Evolutionary conservation across 202 grass and related monocot genomes (phyloP).

Genomic region (Musa balbisiana): DNA sequence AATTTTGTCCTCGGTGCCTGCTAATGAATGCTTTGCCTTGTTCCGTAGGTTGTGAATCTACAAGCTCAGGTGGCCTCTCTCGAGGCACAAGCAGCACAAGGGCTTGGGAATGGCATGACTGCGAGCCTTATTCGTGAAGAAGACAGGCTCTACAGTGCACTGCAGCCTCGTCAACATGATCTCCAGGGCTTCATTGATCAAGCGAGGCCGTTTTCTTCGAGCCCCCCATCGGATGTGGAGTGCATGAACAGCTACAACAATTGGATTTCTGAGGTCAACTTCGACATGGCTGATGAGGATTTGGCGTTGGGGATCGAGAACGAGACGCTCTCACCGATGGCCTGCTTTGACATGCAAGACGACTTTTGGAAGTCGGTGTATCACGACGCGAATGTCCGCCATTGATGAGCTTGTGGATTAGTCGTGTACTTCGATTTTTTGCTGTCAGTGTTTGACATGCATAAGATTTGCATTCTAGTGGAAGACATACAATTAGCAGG

Average conservation of each 20-base stretch:
- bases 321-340: background rate
- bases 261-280: background rate
- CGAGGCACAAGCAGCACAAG: conserved; percentile 11
- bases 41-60: conserved; percentile 6
- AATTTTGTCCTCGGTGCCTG: background rate
- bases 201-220: background rate
- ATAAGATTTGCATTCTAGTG: background rate
- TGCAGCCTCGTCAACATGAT: conserved; percentile 1
- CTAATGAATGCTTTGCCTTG: no score
- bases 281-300: background rate
- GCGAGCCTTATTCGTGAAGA: background rate
- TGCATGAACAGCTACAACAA: background rate
- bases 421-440: background rate
- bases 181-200: background rate
- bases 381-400: background rate
- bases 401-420: background rate
- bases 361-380: background rate
- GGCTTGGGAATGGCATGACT: background rate
- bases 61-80: conserved; percentile 24
- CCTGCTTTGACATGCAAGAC: background rate
- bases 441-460: background rate
- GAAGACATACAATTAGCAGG: background rate
- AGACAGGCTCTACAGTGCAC: background rate
- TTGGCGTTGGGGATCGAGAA: background rate
- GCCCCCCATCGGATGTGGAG: background rate